Base-by-base conservation (phyloP, 2,329 filamentous ascomycete genomes). In the Knoxdaviesia capensis region DNA sequence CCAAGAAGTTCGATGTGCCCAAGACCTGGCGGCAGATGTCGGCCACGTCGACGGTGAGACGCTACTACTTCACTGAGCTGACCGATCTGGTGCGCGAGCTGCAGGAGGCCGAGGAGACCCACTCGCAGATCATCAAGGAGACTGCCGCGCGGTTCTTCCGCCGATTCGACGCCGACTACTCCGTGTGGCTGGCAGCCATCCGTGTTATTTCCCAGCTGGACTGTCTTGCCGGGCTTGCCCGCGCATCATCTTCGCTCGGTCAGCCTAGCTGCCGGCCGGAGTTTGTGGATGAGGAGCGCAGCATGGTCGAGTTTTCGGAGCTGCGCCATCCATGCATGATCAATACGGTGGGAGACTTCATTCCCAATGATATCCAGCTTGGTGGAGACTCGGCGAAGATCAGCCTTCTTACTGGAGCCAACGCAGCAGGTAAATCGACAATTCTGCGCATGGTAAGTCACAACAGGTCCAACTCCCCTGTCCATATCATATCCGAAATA, bases 351-450 rank as follows among this genome's bases (percentile, higher is more conserved):
- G 78, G 80, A 42, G 87, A 94, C 58, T 98, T 98, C 53, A 98
- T 98, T 46, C 90, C 90, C 4, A 98, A 98, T 52, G 82, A 94
- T 54, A 75, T 98, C 48, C 74, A 75, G 45, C 74, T 98, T 3
- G 90, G 90, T 45, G 90, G 90, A 5, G 66, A 77, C 7, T 66
- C 69, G 6, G 68, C 85, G 42, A 94, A 88, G 52, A 88, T 98
- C 51, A 86, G 83, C 51, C 66, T 98, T 31, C 71, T 98, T 35
- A 98, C 90, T 1, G 90, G 90, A 55, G 90, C 90, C 46, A 98
- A 98, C 54, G 90, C 90, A 6, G 90, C 90, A 40, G 90, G 90
- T 54, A 98, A 98, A 62, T 96, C 90, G 1, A 98, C 90, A 1
- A 75, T 98, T 37, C 70, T 98, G 32, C 77, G 90, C 54, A 96